These are phyloP conservation scores for Diaporthe citri DNA, from an alignment of 2,329 filamentous ascomycete species.

Conservation along the genomic window DNA sequence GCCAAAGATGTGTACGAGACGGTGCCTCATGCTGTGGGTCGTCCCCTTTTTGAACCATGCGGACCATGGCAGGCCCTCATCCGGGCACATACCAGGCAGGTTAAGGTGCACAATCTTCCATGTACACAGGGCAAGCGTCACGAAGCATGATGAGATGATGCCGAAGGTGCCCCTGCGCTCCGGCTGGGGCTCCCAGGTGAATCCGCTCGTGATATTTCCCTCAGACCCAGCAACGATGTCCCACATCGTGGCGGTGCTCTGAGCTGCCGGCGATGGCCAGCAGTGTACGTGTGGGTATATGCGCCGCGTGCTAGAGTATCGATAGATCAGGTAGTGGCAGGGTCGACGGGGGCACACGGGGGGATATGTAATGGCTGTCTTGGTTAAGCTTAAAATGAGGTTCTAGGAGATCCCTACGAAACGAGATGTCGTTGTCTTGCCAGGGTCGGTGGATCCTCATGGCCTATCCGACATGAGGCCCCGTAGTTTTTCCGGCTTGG, in stretches of 20 bases:
- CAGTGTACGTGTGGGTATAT: background rate
- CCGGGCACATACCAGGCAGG: conserved; percentile 32
- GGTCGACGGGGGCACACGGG: background rate
- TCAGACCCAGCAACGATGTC: conserved; percentile 34
- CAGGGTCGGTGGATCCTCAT: conserved; percentile 5
- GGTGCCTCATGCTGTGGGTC: conserved; percentile 23
- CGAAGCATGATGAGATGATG: conserved; percentile 31
- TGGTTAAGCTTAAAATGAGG: conserved; percentile 25
- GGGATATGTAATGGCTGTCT: background rate
- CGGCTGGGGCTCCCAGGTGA: conserved; percentile 30
- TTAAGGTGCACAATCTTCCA: conserved; percentile 37
- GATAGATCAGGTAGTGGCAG: background rate
- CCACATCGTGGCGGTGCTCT: conserved; percentile 31
- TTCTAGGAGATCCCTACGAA: background rate
- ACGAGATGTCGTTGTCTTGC: conserved; percentile 10
- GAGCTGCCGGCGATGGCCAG: background rate
- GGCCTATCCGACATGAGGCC: conserved; percentile 29
- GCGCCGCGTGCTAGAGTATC: background rate
- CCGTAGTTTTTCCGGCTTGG: conserved; percentile 32
- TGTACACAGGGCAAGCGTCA: conserved; percentile 34
- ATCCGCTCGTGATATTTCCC: conserved; percentile 21
- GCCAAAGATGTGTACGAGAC: conserved; percentile 30
- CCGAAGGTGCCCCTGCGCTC: conserved; percentile 29
- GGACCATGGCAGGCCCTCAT: conserved; percentile 26
- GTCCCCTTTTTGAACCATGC: conserved; percentile 32